Percentiles rank a stretch among this genome's conserved stretches.
Evolutionary conservation across 2,329 filamentous ascomycete species (phyloP).

Genomic region (Trichoderma gracile): DNA sequence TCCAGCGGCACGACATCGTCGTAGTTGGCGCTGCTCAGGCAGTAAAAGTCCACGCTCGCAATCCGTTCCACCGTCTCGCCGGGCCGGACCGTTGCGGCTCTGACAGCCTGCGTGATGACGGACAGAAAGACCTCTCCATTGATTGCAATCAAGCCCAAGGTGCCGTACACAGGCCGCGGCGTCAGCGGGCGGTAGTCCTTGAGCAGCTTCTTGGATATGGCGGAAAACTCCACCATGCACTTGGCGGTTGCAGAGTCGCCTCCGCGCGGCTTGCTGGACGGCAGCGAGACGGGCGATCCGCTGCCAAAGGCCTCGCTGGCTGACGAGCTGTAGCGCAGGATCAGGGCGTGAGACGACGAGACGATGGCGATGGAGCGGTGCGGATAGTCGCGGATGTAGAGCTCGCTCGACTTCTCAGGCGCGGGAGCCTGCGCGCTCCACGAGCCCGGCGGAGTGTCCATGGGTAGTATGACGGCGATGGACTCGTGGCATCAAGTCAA

Average conservation of each 20-base stretch:
- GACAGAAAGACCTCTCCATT: slow-evolving; percentile 86
- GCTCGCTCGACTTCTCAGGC: slow-evolving; percentile 66
- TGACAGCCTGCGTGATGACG: slow-evolving; percentile 76
- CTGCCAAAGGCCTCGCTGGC: slow-evolving; percentile 61
- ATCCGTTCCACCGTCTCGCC: slow-evolving; percentile 91
- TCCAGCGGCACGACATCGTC: slow-evolving; percentile 70
- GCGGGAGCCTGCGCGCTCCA: slow-evolving; percentile 52
- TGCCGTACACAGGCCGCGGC: slow-evolving; percentile 75
- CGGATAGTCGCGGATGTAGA: slow-evolving; percentile 83
- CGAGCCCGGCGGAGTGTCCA: slow-evolving; percentile 50
- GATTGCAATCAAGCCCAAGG: slow-evolving; percentile 82
- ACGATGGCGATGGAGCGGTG: slow-evolving; percentile 85
- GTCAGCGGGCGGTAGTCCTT: slow-evolving; percentile 75
- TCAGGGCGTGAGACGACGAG: slow-evolving; percentile 74
- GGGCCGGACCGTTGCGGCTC: slow-evolving; percentile 79
- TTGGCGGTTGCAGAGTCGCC: slow-evolving; percentile 53
- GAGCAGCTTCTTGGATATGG: slow-evolving; percentile 64
- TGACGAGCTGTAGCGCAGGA: slow-evolving; percentile 75
- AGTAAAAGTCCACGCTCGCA: slow-evolving; percentile 85
- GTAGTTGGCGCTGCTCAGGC: slow-evolving; percentile 81
- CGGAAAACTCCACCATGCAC: slow-evolving; percentile 87
- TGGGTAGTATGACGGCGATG: slow-evolving; percentile 51
- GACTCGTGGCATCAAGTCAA: slow-evolving; percentile 20
- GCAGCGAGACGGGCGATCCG: slow-evolving; percentile 58
- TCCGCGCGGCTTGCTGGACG: slow-evolving; percentile 48